A percentile compares a stretch with the other conserved stretches of the same genome.
Evolutionary conservation across 352 stramenopile species (phyloP).

Genomic region (Phytophthora fragariae): DNA sequence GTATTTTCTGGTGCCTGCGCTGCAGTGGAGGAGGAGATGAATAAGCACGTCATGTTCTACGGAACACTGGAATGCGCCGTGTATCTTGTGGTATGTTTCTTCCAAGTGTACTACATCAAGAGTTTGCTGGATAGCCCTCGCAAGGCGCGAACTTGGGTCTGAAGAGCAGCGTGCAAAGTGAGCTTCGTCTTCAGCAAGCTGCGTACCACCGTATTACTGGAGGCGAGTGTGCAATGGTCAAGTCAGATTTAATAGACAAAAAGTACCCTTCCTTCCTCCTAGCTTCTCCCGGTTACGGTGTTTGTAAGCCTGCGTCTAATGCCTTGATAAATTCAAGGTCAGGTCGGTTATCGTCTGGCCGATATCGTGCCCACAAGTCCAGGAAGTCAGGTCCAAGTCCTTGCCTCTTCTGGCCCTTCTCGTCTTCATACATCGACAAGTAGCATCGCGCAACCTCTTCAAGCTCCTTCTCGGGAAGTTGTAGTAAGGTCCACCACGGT

Average conservation of each 20-base stretch:
- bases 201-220: not conserved
- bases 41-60: constrained; percentile 80
- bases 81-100: constrained; percentile 74
- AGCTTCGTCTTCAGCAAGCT: no score
- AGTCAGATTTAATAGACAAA: constrained; percentile 36
- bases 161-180: constrained; percentile 13
- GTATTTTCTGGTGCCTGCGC: not conserved
- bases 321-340: constrained; percentile 70
- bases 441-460: constrained; percentile 67
- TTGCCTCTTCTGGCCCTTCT: constrained; percentile 31
- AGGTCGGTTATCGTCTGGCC: constrained; percentile 61
- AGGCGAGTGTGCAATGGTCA: not conserved
- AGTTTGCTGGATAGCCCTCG: constrained; percentile 65
- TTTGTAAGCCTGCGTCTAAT: constrained; percentile 61
- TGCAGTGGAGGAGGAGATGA: constrained; percentile 80
- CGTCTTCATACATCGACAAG: constrained; percentile 77
- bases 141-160: constrained; percentile 62
- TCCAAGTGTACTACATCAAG: constrained; percentile 86
- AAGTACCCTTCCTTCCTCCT: not conserved
- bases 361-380: constrained; percentile 61
- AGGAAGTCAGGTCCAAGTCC: constrained; percentile 57
- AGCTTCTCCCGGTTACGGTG: constrained; percentile 19
- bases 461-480: constrained; percentile 56
- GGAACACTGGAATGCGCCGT: constrained; percentile 74
- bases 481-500: constrained; percentile 75